A percentile compares a stretch with the other conserved stretches of the same genome.
These are phyloP conservation scores for Hypoxylon sp. DNA, from an alignment of 2,329 filamentous ascomycete genomes.

Conservation along the genomic window DNA sequence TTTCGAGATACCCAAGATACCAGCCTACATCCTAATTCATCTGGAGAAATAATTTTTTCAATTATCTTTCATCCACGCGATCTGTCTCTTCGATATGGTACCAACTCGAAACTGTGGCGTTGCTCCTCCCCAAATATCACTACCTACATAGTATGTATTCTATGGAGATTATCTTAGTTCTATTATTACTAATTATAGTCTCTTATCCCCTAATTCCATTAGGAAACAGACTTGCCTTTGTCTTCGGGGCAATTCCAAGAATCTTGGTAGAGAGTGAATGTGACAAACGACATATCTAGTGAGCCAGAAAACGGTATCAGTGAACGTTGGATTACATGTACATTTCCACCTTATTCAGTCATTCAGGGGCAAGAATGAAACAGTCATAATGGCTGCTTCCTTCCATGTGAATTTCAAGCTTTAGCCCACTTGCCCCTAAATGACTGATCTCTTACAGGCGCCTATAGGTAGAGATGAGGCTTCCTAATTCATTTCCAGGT, in stretches of 20 bases:
- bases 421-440: not conserved
- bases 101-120: constrained; percentile 17
- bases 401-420: not conserved
- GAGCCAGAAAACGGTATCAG: constrained; percentile 2
- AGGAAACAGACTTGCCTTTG: not conserved
- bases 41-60: constrained; percentile 1
- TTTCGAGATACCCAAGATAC: constrained; percentile 37
- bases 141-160: not conserved
- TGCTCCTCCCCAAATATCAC: not conserved
- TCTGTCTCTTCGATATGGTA: constrained; percentile 17
- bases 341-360: not conserved
- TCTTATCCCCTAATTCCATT: constrained; percentile 5
- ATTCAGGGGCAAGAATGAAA: constrained; percentile 19
- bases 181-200: constrained; percentile 7
- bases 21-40: not conserved
- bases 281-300: constrained; percentile 22
- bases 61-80: constrained; percentile 5
- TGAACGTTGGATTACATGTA: constrained; percentile 3
- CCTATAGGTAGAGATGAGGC: not conserved
- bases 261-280: constrained; percentile 9
- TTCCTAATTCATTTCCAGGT: constrained; percentile 7
- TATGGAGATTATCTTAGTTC: not conserved
- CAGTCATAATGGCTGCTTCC: constrained; percentile 4
- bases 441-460: not conserved
- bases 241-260: not conserved